Evolutionary conservation across 768 basidiomycete species (phyloP), one percentile per base, ranked within the genome.

Genomic region (Brasilioporus rufonigricans): DNA sequence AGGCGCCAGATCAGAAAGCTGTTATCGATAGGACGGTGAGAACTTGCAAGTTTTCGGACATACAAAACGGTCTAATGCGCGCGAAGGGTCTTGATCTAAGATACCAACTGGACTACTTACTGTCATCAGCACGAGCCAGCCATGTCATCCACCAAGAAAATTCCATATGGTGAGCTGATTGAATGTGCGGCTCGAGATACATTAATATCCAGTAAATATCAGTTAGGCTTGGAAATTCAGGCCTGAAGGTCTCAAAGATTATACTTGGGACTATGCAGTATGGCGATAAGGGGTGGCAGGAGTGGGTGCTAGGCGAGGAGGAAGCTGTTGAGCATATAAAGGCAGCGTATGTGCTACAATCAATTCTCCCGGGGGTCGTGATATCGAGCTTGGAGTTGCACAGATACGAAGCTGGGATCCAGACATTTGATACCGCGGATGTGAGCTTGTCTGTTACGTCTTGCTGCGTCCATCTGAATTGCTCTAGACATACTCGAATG

Each of bases 401-500:
- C 52, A 73, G 73, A 23, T 72, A 73, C 46, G 72, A 71, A 50
- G 70, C 52, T 23, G 72, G 73, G 3, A 71, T 73, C 31, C 67
- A 74, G 48, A 71, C 70, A 2, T 73, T 71, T n/a, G 69, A 73
- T 44, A 70, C 69, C 1, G 73, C 71, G 9, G 61, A 71, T 48
- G 71, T 70, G 48, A 43, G 43, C 70, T 32, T 46, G n/a, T 43
- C 29, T 44, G 31, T 46, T 9, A 2, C 26, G 27, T 36, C 33
- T 16, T 51, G 21, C 50, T 24, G n/a, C 31, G 40, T 21, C 13
- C 12, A 40, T 33, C 47, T 53, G 31, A 61, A 18, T 23, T 11
- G 0, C 23, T 32, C 32, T 52, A 85, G 83, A 74, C 78, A 0
- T 89, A 89, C 62, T 85, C 83, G 1, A 83, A 86, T 57, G 86